Evolutionary conservation across 495 filamentous ascomycete species (phyloP).

Genomic region (Trichoderma virens): DNA sequence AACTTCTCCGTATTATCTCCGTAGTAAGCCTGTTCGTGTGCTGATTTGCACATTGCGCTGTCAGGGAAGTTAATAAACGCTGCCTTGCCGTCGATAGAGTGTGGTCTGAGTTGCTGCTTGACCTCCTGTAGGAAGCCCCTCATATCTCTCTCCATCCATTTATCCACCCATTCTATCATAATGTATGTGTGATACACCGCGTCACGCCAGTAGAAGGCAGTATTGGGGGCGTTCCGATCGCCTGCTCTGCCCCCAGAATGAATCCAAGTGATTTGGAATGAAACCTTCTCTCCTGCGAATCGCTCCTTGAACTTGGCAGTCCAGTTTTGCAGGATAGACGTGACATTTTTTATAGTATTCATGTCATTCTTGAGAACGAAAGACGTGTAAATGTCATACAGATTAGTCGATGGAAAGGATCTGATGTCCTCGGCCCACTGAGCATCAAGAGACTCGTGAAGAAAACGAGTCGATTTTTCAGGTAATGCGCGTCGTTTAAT

Average conservation of each 20-base stretch:
- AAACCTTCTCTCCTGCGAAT: slow-evolving; percentile 12
- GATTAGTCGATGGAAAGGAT: slow-evolving; percentile 15
- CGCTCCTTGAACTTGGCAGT: background rate
- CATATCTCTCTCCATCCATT: slow-evolving; percentile 23
- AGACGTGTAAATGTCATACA: slow-evolving; percentile 17
- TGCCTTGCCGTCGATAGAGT: background rate
- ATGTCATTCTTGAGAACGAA: slow-evolving; percentile 12
- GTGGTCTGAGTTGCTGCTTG: slow-evolving; percentile 16
- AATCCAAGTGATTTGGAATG: slow-evolving; percentile 17
- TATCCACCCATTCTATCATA: slow-evolving; percentile 23
- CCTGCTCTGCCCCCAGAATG: slow-evolving; percentile 10
- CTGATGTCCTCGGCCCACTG: slow-evolving; percentile 25
- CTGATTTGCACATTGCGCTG: background rate
- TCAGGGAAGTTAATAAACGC: background rate
- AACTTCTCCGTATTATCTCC: background rate
- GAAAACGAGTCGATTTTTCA: slow-evolving; percentile 23
- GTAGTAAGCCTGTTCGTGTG: background rate
- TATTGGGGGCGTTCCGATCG: slow-evolving; percentile 2
- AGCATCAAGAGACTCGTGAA: slow-evolving; percentile 22
- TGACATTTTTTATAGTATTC: slow-evolving; percentile 7
- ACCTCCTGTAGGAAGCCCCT: slow-evolving; percentile 15
- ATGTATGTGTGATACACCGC: slow-evolving; percentile 20
- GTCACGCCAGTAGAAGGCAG: slow-evolving; percentile 23
- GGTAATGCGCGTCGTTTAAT: slow-evolving; percentile 16
- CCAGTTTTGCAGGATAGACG: background rate